Evolutionary conservation across 2,329 filamentous ascomycete species (phyloP), one percentile per base, ranked within the genome.

Genomic region (Ascochyta clinopodiicola): DNA sequence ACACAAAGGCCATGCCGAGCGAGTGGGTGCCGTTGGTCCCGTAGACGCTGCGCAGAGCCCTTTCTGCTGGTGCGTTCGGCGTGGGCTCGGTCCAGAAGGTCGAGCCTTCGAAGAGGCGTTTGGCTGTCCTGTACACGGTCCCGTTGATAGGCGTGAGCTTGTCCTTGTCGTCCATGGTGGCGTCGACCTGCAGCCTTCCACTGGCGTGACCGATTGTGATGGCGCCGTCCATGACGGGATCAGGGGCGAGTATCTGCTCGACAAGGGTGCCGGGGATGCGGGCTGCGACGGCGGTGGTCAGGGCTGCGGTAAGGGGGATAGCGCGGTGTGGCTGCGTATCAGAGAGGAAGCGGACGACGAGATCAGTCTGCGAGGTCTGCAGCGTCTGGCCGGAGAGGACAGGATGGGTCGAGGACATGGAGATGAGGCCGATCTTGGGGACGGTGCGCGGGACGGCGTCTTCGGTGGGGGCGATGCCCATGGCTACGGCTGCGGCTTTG

Each of bases 341-440:
- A 4, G 78, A 79, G n/a, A 80, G 59, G 31, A 78, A 78, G 34
- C 79, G 71, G 22, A 78, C 70, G 4, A 79, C 70, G 19, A 80
- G 68, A 51, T 80, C 76, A 25, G 70, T 66, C 37, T 73, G 56
- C 1, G 70, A 57, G 29, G 59, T 59, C 58, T 73, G 53, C 36
- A 78, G 59, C 6, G 67, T 72, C 13, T 75, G 67, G 0, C 75
- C 75, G 2, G 76, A 78, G 0, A 80, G 61, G 2, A 79, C 71
- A 51, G 43, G 50, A 56, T 76, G 79, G 29, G 67, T 68, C n/a
- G 63, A 62, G 12, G 77, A 72, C 31, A 63, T 62, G 3, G 81
- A 81, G 0, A 87, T 79, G 15, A 88, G 74, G 13, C 81, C 83
- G 34, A 90, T 85, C 68, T 90, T 88, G 1, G 88, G 87, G 1